Percentiles rank a stretch among this genome's conserved stretches.
These are phyloP conservation scores for Phytophthora constricta DNA, from an alignment of 352 stramenopile genomes.

Conservation along the genomic window DNA sequence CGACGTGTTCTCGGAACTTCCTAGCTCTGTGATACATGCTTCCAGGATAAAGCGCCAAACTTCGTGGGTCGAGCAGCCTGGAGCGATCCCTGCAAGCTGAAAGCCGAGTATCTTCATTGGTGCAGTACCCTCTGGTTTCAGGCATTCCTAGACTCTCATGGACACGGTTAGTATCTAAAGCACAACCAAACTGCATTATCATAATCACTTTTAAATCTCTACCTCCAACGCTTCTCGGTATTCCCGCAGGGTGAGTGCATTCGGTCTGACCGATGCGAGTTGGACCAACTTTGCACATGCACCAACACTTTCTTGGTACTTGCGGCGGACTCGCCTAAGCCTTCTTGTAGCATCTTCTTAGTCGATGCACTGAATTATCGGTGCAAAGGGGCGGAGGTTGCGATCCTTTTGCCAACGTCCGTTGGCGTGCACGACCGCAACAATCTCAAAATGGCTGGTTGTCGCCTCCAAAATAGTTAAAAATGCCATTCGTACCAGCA, in stretches of 20 bases:
- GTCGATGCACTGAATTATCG: slow-evolving; percentile 1
- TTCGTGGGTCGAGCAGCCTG: slow-evolving; percentile 65
- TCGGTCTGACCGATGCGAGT: slow-evolving; percentile 54
- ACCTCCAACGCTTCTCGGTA: slow-evolving; percentile 69
- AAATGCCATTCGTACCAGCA: too few relatives aligned
- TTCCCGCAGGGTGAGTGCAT: slow-evolving; percentile 64
- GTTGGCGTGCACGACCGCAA: slow-evolving; percentile 17
- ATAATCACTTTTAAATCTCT: slow-evolving; percentile 1
- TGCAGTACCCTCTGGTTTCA: slow-evolving; percentile 65
- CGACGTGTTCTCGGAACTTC: slow-evolving; percentile 63
- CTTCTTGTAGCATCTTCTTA: slow-evolving; percentile 65
- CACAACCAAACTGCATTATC: neutral
- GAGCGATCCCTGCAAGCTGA: slow-evolving; percentile 60
- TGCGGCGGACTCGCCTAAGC: slow-evolving; percentile 48
- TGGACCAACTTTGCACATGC: slow-evolving; percentile 73
- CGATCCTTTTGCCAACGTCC: slow-evolving; percentile 8
- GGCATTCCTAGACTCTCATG: slow-evolving; percentile 54
- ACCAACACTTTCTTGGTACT: slow-evolving; percentile 56
- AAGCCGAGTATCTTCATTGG: slow-evolving; percentile 76
- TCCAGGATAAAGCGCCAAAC: slow-evolving; percentile 74
- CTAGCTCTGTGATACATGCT: slow-evolving; percentile 67
- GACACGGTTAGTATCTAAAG: neutral
- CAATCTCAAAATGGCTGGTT: too few relatives aligned
- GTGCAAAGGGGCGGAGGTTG: neutral
- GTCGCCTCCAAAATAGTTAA: too few relatives aligned